Base-by-base conservation (phyloP, 176 grass and related monocot genomes). In the Aegilops umbellulata region DNA sequence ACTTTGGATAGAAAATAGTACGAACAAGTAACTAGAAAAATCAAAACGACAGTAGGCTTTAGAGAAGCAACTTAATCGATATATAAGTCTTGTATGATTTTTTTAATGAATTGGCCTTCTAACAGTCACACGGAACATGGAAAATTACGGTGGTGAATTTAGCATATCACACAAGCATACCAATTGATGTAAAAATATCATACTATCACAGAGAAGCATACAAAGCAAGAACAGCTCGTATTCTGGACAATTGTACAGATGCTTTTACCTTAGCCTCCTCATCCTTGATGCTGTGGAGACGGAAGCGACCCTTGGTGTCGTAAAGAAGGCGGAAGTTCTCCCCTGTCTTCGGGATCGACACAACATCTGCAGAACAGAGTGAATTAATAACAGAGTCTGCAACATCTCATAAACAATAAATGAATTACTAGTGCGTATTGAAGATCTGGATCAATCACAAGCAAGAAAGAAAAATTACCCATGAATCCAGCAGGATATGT, bases 221-320 rank as follows among this genome's bases (percentile, higher is more conserved):
- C 22, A 0, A 1, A 72, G 2, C 11, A 42, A 24, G 20, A 8
- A n/a, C 69, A 24, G 24, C 10, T 27, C 10, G 12, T 65, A 29
- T 65, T 11, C 25, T 11, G 11, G 2, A 69, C 9, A 15, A 51
- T 51, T 17, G 47, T 51, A 51, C 47, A 51, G 15, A 6, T 51
- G 47, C 46, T 15, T 73, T 15, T 73, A 81, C 86, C 90, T 93
- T 90, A 27, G 91, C 83, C 74, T 93, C 91, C 23, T 90, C 84
- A 57, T 90, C 91, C 23, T 53, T 90, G 19, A 93, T 24, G 3
- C 77, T 70, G 61, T 87, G 84, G 61, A 93, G 80, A 27, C 84
- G 81, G 84, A 93, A 90, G 22, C 91, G 87, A 15, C 91, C 87
- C 87, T 93, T 93, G 47, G 91, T 93, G 62, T 93, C 91, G 77